Percentiles rank a stretch among this genome's conserved stretches.
These are phyloP conservation scores for Linanthus parryae DNA, from an alignment of 148 eudicot species.

Conservation along the genomic window DNA sequence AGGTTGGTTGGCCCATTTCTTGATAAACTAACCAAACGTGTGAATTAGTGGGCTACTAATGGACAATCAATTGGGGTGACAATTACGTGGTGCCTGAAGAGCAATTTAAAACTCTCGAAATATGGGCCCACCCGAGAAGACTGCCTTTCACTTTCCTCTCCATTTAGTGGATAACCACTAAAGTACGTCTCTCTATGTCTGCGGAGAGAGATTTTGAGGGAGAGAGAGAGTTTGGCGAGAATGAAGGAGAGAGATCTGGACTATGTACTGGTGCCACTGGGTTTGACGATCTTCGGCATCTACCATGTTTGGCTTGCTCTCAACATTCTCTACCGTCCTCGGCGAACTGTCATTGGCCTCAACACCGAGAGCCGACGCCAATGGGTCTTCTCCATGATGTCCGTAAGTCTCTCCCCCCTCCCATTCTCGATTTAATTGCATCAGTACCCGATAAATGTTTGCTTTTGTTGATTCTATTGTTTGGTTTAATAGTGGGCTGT, in stretches of 20 bases:
- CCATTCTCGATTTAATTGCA: not conserved
- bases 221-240: not conserved
- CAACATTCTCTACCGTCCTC: slow-evolving; percentile 30
- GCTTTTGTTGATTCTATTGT: not conserved
- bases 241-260: slow-evolving; percentile 55
- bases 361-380: slow-evolving; percentile 55
- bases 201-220: no score
- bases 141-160: no score
- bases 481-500: not conserved
- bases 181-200: no score
- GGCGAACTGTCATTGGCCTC: slow-evolving; percentile 62
- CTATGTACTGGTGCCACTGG: slow-evolving; percentile 47
- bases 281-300: slow-evolving; percentile 32
- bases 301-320: slow-evolving; percentile 66
- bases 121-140: no score
- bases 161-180: no score
- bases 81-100: no score
- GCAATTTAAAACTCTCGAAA: no score
- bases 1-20: no score
- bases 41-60: no score
- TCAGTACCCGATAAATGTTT: not conserved
- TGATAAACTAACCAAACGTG: no score
- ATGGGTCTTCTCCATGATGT: slow-evolving; percentile 67
- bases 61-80: no score
- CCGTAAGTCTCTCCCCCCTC: slow-evolving; percentile 26